Evolutionary conservation across 768 basidiomycete species (phyloP), one percentile per base, ranked within the genome.

Genomic region (Serendipita vermifera): DNA sequence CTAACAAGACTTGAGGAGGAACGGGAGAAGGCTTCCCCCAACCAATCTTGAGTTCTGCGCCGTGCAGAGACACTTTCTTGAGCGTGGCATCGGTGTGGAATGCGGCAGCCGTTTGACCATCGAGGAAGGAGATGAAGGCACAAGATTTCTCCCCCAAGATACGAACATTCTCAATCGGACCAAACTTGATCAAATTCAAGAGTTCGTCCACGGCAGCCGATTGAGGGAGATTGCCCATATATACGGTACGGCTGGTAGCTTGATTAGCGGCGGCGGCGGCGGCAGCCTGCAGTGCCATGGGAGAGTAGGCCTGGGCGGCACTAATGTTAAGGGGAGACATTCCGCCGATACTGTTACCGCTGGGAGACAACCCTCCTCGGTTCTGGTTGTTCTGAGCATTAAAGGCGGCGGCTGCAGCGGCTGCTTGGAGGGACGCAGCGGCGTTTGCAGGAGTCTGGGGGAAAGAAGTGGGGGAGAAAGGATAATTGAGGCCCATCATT

Each of bases 151-250:
- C 94, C 40, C 92, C 90, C 7, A 98, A 79, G 33, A 99, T 87
- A 46, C 91, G 86, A 64, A 98, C 85, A 43, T 81, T 85, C 68
- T 98, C 94, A 62, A 98, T 82, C 0, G 96, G 94, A 3, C 94
- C 94, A 65, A 97, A 98, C 65, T 94, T 91, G 58, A 99, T 94
- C 61, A 97, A 83, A 67, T 92, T 96, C 64, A 99, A 83, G 13
- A 99, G 82, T 67, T 98, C 94, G 68, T 99, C 96, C 55, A 99
- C 93, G 15, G 91, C 92, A 0, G 94, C 94, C 24, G 89, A 91
- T 3, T 88, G 76, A 17, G 96, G 96, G 36, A 99, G 77, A 71
- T 96, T 94, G 60, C 96, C 94, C 55, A 99, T 84, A 68, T 97
- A 99, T 46, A 98, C 93, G 0, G 94, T 99, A 55, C 94, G 87